Evolutionary conservation across 2,329 filamentous ascomycete genomes (phyloP), one percentile per base, ranked within the genome.

Genomic region (Colletotrichum filicis): DNA sequence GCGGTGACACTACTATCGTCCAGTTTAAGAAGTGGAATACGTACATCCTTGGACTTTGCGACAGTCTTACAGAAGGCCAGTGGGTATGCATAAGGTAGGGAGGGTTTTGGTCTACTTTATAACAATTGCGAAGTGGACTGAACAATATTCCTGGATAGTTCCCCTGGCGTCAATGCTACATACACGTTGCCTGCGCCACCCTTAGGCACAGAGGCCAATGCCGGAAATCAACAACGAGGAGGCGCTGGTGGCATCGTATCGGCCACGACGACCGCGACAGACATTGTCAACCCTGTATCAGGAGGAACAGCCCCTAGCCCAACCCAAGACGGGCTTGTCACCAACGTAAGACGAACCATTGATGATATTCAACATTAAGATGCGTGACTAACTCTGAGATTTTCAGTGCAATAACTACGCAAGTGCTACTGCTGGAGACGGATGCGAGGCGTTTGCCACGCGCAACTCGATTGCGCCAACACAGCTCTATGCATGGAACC

Each of bases 1-100:
- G 32, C 9, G 58, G 35, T 5, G 35, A 16, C 3, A 61, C 58
- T n/a, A 61, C 58, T 9, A 46, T 61, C 5, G 24, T 61, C 2
- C 58, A 61, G 22, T 61, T 61, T 1, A 46, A 42, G 32, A 61
- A 61, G 58, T 61, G 58, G 32, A 61, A 61, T 22, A 61, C 58
- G 14, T 46, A 61, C 19, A 19, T 61, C 12, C 58, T 61, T 5
- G 58, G 32, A 61, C 35, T 61, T 22, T 61, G 58, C 14, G 58
- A 61, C 9, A 46, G 35, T 61, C 35, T 61, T 28, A 19, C 32
- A 9, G 58, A 26, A 16, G 58, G 32, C 14, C 35, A 61, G 11
- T 42, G 24, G 7, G 32, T 61, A 32, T 61, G 58, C 58, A 9
- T 61, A 4, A 61, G 58, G 58, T 61, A 28, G 2, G 58, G 12